Evolutionary conservation across 768 basidiomycete species (phyloP).

Genomic region (Cantharellus cinnabarinus): DNA sequence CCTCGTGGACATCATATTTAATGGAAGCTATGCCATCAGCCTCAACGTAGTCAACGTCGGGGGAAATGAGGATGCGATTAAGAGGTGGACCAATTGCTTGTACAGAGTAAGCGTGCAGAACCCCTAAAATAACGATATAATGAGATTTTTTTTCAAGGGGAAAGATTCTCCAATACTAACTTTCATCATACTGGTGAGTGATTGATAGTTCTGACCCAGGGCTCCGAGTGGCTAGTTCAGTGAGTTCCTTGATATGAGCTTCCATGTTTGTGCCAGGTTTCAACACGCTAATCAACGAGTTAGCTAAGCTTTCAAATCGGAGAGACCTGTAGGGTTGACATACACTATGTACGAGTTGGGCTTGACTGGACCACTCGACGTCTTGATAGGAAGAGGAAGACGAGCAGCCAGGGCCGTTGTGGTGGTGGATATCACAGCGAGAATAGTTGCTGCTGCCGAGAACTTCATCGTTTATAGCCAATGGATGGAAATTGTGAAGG

Average conservation of each 20-base stretch:
- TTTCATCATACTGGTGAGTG: slow-evolving; percentile 6
- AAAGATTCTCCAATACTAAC: neutral
- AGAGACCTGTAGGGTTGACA: neutral
- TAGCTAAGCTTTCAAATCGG: neutral
- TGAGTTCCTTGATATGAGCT: neutral
- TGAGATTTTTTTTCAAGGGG: neutral
- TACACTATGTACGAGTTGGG: slow-evolving; percentile 6
- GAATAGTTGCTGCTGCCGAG: too few relatives aligned
- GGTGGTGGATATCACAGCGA: too few relatives aligned
- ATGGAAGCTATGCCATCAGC: slow-evolving; percentile 2
- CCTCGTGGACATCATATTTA: neutral
- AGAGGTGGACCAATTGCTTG: neutral
- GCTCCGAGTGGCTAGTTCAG: neutral
- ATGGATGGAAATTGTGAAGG: too few relatives aligned
- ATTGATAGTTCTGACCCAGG: neutral
- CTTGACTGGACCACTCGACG: slow-evolving; percentile 1
- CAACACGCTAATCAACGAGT: neutral
- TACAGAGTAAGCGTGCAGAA: neutral
- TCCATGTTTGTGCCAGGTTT: neutral
- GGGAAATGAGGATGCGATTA: neutral
- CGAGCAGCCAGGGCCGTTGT: neutral
- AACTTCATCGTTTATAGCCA: too few relatives aligned
- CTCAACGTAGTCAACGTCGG: slow-evolving; percentile 5
- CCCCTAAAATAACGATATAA: slow-evolving; percentile 3
- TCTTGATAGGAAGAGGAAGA: neutral